Conservation (phyloP, 352 stramenopile genomes). For the Hyaloperonospora brassicae region DNA sequence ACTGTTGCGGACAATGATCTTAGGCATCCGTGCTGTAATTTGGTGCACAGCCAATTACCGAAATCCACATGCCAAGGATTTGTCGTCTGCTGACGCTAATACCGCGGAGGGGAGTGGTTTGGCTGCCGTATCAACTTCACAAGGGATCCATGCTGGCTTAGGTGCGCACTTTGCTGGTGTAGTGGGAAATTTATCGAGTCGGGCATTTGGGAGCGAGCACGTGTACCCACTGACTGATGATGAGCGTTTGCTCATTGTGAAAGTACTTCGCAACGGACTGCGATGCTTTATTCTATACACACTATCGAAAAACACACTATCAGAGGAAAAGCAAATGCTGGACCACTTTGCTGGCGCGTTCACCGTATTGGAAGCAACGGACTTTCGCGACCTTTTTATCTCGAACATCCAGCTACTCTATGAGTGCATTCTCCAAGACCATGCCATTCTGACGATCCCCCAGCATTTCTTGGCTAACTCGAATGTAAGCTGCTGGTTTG, state of each 20-base stretch:
- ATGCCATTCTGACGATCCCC: conserved; percentile 90
- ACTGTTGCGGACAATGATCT: conserved; percentile 93
- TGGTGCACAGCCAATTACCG: conserved; percentile 95
- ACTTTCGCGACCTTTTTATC: conserved; percentile 89
- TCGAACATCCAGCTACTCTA: conserved; percentile 88
- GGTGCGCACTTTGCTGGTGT: conserved; percentile 12
- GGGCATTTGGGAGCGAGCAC: conserved; percentile 30
- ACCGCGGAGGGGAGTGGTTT: conserved; percentile 27
- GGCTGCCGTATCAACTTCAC: conserved; percentile 14
- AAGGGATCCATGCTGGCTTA: conserved; percentile 13
- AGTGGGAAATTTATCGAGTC: conserved; percentile 4
- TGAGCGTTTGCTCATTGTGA: conserved; percentile 89
- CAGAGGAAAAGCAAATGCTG: conserved; percentile 92
- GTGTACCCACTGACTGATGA: conserved; percentile 87
- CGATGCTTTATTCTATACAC: conserved; percentile 92
- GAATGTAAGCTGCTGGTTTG: conserved; percentile 91
- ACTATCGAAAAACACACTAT: conserved; percentile 76
- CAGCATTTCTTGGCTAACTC: conserved; percentile 92
- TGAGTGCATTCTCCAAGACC: conserved; percentile 89
- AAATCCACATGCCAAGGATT: conserved; percentile 77
- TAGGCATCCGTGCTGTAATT: conserved; percentile 96
- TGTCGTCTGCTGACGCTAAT: conserved; percentile 69
- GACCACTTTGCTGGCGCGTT: conserved; percentile 96
- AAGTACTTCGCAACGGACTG: conserved; percentile 90
- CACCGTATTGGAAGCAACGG: conserved; percentile 91